A percentile compares a stretch with the other conserved stretches of the same genome.
These are phyloP conservation scores for Oxytropis ochrocephala DNA, from an alignment of 306 rosid genomes.

Conservation along the genomic window DNA sequence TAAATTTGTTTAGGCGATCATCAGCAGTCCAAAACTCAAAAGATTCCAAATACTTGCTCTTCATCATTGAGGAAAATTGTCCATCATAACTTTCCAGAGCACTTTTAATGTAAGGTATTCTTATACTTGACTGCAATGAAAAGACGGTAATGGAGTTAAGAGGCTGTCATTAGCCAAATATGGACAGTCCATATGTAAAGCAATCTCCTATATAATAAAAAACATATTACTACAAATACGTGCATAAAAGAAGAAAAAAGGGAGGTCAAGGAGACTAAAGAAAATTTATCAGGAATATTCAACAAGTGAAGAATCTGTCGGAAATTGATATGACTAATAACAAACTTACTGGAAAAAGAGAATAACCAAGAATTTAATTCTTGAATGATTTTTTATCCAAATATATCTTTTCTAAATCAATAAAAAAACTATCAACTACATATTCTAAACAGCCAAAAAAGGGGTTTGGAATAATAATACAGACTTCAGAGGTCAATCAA, in stretches of 20 bases:
- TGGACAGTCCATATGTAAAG: conserved; percentile 4
- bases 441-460: background rate
- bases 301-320: conserved; percentile 5
- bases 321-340: background rate
- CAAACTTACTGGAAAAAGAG: background rate
- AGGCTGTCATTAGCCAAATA: conserved; percentile 10
- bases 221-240: background rate
- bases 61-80: conserved; percentile 63
- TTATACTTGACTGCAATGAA: conserved; percentile 72
- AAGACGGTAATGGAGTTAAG: conserved; percentile 24
- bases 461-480: background rate
- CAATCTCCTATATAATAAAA: background rate
- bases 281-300: background rate
- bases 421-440: background rate
- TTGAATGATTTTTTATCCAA: background rate
- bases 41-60: conserved; percentile 53
- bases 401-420: background rate
- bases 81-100: conserved; percentile 68
- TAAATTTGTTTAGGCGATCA: conserved; percentile 66
- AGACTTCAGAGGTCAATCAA: conserved; percentile 11
- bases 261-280: background rate
- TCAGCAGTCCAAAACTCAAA: conserved; percentile 74
- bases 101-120: conserved; percentile 74
- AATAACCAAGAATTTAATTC: background rate
- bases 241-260: background rate